Base-by-base conservation (phyloP, 2,329 filamentous ascomycete genomes). In the Phaeophleospora eucalypticola region DNA sequence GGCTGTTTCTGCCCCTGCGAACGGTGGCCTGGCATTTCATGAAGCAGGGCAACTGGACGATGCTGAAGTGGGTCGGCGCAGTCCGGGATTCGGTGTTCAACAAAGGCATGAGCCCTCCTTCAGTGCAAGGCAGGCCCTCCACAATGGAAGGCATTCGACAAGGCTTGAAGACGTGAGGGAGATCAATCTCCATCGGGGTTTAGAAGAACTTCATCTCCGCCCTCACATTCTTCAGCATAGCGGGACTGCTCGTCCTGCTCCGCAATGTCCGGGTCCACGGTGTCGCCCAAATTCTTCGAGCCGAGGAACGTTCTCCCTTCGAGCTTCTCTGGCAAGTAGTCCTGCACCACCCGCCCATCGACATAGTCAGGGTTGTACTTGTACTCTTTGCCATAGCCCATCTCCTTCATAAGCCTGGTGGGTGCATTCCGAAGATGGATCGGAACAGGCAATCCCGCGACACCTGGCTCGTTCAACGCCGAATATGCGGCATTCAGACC, bases 291-390 rank as follows among this genome's bases (percentile, higher is more conserved):
- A 68, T 97, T 86, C 35, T 76, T 71, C 3, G 89, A 82, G 61
- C 94, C 89, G 32, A 97, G 67, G 62, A 97, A 97, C 16, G 61
- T 73, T 39, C 86, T 76, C 0, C 84, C 89, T 29, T 73, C 66
- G 6, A 98, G 67, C 45, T 79, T 79, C 9, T 88, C 84, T 0
- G 93, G 93, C n/a, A 98, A 68, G 68, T 97, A 98, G 18, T 90
- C 86, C 71, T 98, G 93, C 53, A 75, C 78, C 0, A 97, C 91
- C 57, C 73, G 80, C 0, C 93, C 93, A 51, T 90, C 82, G 41
- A 79, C 70, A 62, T 91, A 98, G 58, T 95, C 87, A 0, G 93
- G 93, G 57, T 95, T 95, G 63, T 98, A 97, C 68, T 97, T 97
- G 69, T 98, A 98, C 65, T 89, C 87, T 41, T 82, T 84, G 0